Evolutionary conservation across 352 stramenopile genomes (phyloP).

Genomic region (Phytophthora tubulina): DNA sequence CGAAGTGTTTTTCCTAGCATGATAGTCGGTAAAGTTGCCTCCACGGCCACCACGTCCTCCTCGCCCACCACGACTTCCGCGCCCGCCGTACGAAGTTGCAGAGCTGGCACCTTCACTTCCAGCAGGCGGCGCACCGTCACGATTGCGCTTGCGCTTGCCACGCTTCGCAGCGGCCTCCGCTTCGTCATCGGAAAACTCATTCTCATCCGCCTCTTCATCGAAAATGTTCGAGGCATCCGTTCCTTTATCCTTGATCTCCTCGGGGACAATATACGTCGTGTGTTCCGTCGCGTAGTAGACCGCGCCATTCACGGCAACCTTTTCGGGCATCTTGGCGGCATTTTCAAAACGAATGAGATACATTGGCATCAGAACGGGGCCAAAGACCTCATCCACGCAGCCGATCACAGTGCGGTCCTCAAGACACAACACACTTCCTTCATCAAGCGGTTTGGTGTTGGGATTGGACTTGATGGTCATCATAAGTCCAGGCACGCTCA

Average conservation of each 20-base stretch:
- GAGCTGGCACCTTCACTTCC: constrained; percentile 16
- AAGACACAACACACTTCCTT: constrained; percentile 86
- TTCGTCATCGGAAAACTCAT: constrained; percentile 87
- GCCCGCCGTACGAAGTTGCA: constrained; percentile 16
- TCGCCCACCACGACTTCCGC: constrained; percentile 30
- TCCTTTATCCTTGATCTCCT: constrained; percentile 83
- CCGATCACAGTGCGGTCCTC: constrained; percentile 80
- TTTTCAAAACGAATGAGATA: constrained; percentile 87
- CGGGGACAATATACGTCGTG: constrained; percentile 82
- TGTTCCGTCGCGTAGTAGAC: constrained; percentile 85
- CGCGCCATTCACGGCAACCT: constrained; percentile 46
- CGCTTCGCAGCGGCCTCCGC: constrained; percentile 77
- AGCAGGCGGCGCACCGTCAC: constrained; percentile 29
- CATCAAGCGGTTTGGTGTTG: constrained; percentile 70
- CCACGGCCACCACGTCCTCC: constrained; percentile 32
- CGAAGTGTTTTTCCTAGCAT: constrained; percentile 20
- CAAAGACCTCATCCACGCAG: constrained; percentile 89
- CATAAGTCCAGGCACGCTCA: constrained; percentile 69
- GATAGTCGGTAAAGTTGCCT: constrained; percentile 31
- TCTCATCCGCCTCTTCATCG: constrained; percentile 85
- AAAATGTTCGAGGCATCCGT: constrained; percentile 90
- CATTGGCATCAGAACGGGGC: constrained; percentile 86
- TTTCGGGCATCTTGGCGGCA: constrained; percentile 69
- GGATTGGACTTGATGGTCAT: constrained; percentile 82
- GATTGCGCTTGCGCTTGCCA: constrained; percentile 74